Percentiles rank a stretch among this genome's conserved stretches.
Conservation (phyloP, 2,329 filamentous ascomycete species). For the Botryosphaeria dothidea region DNA sequence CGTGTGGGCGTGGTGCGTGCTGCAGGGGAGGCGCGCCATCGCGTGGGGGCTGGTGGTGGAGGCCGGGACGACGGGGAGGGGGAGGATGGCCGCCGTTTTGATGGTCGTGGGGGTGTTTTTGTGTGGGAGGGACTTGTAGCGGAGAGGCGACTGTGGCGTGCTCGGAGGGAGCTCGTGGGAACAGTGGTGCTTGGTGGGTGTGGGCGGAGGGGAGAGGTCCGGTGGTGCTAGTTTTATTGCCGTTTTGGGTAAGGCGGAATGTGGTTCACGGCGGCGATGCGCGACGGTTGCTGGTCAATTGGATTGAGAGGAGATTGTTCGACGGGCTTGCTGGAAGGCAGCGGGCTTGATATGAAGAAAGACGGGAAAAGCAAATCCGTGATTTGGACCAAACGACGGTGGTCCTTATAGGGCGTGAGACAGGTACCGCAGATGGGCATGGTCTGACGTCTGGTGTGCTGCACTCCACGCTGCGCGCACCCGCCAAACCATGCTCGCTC, state of each 20-base stretch:
- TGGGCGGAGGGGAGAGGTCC: neutral
- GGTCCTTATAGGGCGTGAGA: neutral
- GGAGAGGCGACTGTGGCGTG: neutral
- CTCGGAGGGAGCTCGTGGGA: neutral
- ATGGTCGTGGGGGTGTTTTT: neutral
- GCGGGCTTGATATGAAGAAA: neutral
- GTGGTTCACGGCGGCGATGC: neutral
- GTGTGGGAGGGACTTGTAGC: neutral
- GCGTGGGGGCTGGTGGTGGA: neutral
- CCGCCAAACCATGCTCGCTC: slow-evolving; percentile 11
- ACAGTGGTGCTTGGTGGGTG: neutral
- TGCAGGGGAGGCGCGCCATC: slow-evolving; percentile 7
- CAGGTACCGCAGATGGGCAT: neutral
- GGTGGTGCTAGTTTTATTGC: slow-evolving; percentile 3
- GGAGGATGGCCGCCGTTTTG: neutral
- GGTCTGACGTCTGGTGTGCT: slow-evolving; percentile 12
- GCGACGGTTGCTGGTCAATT: neutral
- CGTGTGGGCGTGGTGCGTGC: neutral
- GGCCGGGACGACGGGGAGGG: neutral
- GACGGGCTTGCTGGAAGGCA: neutral
- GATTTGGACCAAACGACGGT: neutral
- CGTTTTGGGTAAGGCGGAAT: neutral
- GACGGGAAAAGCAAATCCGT: neutral
- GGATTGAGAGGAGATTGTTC: neutral
- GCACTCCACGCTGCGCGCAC: slow-evolving; percentile 14